These are phyloP conservation scores for Rhodotorula mucilaginosa DNA, from an alignment of 1,284 basidiomycete species.

Conservation along the genomic window DNA sequence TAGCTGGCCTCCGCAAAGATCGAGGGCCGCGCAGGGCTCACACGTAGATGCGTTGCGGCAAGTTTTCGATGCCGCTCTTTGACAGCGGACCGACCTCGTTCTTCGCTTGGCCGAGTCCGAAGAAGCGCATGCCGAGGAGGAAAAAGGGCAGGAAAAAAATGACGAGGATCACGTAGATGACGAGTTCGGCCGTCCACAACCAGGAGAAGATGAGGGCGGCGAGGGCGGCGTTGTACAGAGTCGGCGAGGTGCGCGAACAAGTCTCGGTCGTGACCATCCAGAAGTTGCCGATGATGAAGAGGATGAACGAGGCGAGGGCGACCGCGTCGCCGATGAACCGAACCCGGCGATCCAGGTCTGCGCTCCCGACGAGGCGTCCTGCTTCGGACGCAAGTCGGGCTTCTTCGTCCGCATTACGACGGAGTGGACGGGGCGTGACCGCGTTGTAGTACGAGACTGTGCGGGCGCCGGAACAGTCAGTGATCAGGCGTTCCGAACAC, in stretches of 20 bases:
- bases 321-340: conserved; percentile 30
- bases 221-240: conserved; percentile 35
- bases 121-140: conserved; percentile 31
- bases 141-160: conserved; percentile 42
- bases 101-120: conserved; percentile 40
- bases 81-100: conserved; percentile 42
- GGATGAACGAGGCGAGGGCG: conserved; percentile 28
- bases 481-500: background rate
- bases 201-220: conserved; percentile 39
- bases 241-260: conserved; percentile 31
- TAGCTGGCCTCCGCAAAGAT: too few species aligned
- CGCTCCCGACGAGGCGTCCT: conserved; percentile 31
- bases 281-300: conserved; percentile 41
- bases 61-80: conserved; percentile 38
- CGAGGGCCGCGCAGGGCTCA: background rate
- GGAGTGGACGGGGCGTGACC: conserved; percentile 23
- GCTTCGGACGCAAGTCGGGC: conserved; percentile 23
- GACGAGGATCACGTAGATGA: conserved; percentile 32
- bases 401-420: conserved; percentile 21
- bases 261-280: conserved; percentile 31
- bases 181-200: conserved; percentile 35
- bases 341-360: conserved; percentile 30
- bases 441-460: conserved; percentile 29
- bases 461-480: background rate
- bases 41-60: conserved; percentile 31